Base-by-base conservation (phyloP, 768 basidiomycete genomes). In the Terana coerulea region DNA sequence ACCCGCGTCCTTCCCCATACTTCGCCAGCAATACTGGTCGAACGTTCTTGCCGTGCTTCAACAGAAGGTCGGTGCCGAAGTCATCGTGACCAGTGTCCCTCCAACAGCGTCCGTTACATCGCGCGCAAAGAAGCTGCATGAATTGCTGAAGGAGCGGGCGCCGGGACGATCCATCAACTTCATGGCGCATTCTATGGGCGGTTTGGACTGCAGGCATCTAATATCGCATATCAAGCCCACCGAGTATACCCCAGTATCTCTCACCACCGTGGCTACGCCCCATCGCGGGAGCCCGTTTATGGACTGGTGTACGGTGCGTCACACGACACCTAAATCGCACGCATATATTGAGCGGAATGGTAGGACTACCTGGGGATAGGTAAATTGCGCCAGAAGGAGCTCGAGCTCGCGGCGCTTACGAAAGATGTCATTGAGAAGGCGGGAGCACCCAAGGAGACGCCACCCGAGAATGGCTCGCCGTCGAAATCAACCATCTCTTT, bases 261-360 rank as follows among this genome's bases (percentile, higher is more conserved):
- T 99, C 52, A 98, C 89, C 1, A 89, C 85, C 19, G 79, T 99
- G 57, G 84, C 86, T 22, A 98, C 97, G 0, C 97, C 97, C 14
- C 97, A 99, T 66, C 80, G 92, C 15, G 95, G 97, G 29, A 92
- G 90, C 59, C 94, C 95, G 1, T 98, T 99, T 69, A 99, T 99
- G 97, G 92, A 97, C 66, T 99, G 97, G 97, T 98, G 95, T 72
- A 77, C 82, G 43, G 91, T 90, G 61, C 62, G 87, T 77, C 10
- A 4, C 5, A 46, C 26, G 33, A 17, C 19, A 33, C 24, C 21
- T 37, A 15, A 40, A 15, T 9, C 39, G 19, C 39, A 7, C 10
- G 24, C 33, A 10, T 34, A 10, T 17, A 10, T 17, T 17, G 10
- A 10, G 33, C 17, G 10, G 19, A n/a, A 40, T 31, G 54, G 5